phyloP scores from a whole-genome alignment of 192 early-diverging fungal genomes.

The Coemansia interrupta region DNA sequence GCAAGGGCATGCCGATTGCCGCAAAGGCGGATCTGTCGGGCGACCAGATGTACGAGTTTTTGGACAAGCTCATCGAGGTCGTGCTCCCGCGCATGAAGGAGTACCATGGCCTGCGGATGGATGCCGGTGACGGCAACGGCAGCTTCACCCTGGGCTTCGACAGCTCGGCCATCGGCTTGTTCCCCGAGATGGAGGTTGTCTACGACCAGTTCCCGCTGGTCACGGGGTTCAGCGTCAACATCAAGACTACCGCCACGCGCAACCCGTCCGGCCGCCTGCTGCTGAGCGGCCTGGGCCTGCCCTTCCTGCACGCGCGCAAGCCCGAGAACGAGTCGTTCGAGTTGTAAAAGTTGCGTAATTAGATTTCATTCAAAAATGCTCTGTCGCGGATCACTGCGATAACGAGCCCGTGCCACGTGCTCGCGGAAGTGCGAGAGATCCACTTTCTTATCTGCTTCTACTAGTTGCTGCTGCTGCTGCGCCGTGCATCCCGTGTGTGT shows the following conservation, averaged over 20 bases:
- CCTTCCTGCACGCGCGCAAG: slow-evolving; percentile 60
- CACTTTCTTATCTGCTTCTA: too few relatives aligned
- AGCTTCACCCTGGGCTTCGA: slow-evolving; percentile 84
- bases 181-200: slow-evolving; percentile 95
- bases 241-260: slow-evolving; percentile 76
- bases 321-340: slow-evolving; percentile 21
- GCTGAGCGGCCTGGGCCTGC: slow-evolving; percentile 86
- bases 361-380: neutral
- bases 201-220: slow-evolving; percentile 91
- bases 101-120: slow-evolving; percentile 74
- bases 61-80: slow-evolving; percentile 93
- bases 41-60: slow-evolving; percentile 84
- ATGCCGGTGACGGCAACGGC: slow-evolving; percentile 75
- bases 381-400: too few relatives aligned
- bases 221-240: slow-evolving; percentile 81
- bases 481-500: too few relatives aligned
- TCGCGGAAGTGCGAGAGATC: too few relatives aligned
- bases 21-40: slow-evolving; percentile 77
- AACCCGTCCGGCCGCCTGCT: slow-evolving; percentile 76
- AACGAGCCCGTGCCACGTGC: too few relatives aligned
- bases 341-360: slow-evolving; percentile 9
- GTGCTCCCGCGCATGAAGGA: slow-evolving; percentile 92
- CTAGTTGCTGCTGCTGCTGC: too few relatives aligned
- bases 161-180: slow-evolving; percentile 76
- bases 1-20: slow-evolving; percentile 89